Conservation (phyloP, 169 alveolate genomes). For the Toxoplasma gondii region DNA sequence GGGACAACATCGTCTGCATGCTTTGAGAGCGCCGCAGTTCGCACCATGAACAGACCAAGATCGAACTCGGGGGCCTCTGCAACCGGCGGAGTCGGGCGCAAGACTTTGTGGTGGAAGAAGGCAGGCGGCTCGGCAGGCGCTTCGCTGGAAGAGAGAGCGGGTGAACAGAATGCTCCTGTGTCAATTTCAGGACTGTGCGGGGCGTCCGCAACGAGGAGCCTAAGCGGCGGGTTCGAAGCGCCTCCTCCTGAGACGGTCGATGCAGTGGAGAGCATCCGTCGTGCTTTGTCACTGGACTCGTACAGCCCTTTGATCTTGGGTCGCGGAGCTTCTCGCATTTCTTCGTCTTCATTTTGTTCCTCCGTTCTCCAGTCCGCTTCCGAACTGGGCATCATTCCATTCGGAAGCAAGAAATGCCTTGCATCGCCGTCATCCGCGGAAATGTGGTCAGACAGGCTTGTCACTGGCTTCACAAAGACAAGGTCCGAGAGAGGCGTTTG, state of each 20-base stretch:
- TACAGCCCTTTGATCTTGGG: background rate
- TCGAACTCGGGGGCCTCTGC: constrained; percentile 20
- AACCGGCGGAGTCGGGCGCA: constrained; percentile 12
- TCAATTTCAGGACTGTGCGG: background rate
- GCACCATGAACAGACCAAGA: constrained; percentile 40
- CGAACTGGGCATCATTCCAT: background rate
- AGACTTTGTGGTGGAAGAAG: constrained; percentile 37
- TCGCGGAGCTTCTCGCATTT: background rate
- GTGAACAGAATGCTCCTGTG: constrained; percentile 24
- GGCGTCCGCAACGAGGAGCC: background rate
- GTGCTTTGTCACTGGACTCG: background rate
- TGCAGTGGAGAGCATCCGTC: constrained; percentile 2
- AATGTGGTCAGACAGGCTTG: background rate
- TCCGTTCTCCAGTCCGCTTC: background rate
- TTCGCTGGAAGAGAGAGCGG: background rate
- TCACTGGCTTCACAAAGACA: background rate
- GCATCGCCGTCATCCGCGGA: background rate
- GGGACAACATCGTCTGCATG: constrained; percentile 49
- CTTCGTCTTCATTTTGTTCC: background rate
- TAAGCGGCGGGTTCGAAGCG: background rate
- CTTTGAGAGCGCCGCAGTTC: constrained; percentile 44
- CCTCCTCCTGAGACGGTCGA: constrained; percentile 9
- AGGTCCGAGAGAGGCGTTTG: background rate
- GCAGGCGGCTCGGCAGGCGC: background rate
- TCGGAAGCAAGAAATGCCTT: background rate